Base-by-base conservation (phyloP, 2,329 filamentous ascomycete species). In the Colletotrichum cuscutae region DNA sequence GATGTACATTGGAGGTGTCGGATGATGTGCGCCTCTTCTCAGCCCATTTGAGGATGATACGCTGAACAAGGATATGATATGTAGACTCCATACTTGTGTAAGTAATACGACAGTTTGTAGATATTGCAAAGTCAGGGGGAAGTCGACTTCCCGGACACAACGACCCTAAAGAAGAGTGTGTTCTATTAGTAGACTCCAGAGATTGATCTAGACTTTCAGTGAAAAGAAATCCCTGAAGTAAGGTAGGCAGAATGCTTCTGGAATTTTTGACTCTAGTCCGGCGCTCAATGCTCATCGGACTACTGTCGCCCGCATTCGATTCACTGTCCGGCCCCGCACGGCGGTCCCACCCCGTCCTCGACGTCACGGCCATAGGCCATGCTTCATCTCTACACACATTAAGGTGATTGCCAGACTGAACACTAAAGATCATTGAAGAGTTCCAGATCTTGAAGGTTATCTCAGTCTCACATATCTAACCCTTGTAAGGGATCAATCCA, bases 21-120 rank as follows among this genome's bases (percentile, higher is more conserved):
- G 49, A 28, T 9, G 28, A 37, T 19, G 49, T 68, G 15, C 3
- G 4, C 24, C 72, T 60, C 49, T 73, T 70, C 13, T 77, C 74
- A 5, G 69, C 65, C 77, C 78, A 80, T 71, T 76, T 74, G 22
- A 32, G 53, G 8, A 68, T 58, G 30, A 77, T 68, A 22, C 76
- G 76, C n/a, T 77, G 65, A 13, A 75, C 74, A 12, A 80, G 68
- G 22, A 67, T 66, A 42, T 72, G 69, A 68, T 79, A 80, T 22
- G 76, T 77, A 37, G 74, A 57, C 30, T 80, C 77, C 79, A 79
- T 79, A 61, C 54, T 37, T 46, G 42, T 12, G 19, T n/a, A 2
- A 3, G 24, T 15, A 46, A 3, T 8, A 15, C 15, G 15, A 15
- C 15, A 9, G 42, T 46, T 15, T 46, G 19, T 46, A 46, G 42